Percentiles rank a stretch among this genome's conserved stretches.
Evolutionary conservation across 768 basidiomycete genomes (phyloP).

Genomic region (Serendipita vermifera): DNA sequence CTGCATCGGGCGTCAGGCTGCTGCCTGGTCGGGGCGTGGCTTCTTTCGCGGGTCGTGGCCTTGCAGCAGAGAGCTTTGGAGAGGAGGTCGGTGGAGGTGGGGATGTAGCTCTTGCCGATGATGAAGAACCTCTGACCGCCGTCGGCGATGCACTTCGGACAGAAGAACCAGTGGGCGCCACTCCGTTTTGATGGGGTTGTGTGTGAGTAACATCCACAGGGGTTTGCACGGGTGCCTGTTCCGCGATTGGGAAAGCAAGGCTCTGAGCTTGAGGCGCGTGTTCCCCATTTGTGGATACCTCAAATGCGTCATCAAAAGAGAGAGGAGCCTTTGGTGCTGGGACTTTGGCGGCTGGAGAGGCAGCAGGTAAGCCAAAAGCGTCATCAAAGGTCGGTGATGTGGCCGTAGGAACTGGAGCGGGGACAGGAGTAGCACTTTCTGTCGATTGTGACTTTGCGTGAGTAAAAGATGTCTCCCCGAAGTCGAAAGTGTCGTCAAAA

Average conservation of each 20-base stretch:
- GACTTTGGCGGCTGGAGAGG: constrained; percentile 16
- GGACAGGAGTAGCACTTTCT: background rate
- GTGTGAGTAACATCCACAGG: constrained; percentile 40
- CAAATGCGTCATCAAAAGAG: constrained; percentile 38
- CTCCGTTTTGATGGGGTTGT: constrained; percentile 19
- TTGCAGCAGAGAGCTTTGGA: constrained; percentile 50
- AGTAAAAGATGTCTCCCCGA: constrained; percentile 26
- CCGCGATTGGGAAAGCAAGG: constrained; percentile 15
- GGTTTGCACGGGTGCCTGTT: constrained; percentile 20
- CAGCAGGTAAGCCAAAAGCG: constrained; percentile 21
- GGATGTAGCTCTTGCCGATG: constrained; percentile 22
- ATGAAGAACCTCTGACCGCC: background rate
- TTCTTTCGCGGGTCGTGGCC: constrained; percentile 41
- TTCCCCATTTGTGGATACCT: constrained; percentile 22
- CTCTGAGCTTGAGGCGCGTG: constrained; percentile 11
- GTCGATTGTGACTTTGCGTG: constrained; percentile 4
- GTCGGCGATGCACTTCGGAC: constrained; percentile 20
- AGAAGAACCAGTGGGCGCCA: constrained; percentile 32
- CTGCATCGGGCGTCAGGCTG: constrained; percentile 33
- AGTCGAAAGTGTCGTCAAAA: constrained; percentile 59
- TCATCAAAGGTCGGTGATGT: constrained; percentile 23
- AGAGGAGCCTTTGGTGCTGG: constrained; percentile 19
- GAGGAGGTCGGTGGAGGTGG: constrained; percentile 40
- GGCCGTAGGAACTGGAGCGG: constrained; percentile 17
- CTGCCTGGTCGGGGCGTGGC: constrained; percentile 40